Percentiles rank a stretch among this genome's conserved stretches.
These are phyloP conservation scores for Gardenia jasminoides DNA, from an alignment of 257 asterid species.

Conservation along the genomic window DNA sequence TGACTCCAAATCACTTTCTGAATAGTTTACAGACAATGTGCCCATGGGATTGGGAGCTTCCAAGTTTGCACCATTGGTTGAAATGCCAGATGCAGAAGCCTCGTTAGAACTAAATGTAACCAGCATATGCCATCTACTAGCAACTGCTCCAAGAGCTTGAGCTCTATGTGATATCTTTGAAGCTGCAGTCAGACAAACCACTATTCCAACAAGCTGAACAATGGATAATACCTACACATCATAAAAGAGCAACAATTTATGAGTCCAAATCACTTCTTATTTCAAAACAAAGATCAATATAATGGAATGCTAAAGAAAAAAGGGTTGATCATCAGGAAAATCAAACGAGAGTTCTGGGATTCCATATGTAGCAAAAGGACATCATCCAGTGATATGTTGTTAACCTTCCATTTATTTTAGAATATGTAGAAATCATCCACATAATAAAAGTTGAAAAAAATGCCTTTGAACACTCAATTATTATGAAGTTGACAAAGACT, in stretches of 20 bases:
- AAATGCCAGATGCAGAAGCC: conserved; percentile 33
- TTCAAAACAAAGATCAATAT: neutral
- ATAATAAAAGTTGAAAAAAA: neutral
- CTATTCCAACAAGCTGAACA: conserved; percentile 68
- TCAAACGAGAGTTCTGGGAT: neutral
- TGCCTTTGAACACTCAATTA: neutral
- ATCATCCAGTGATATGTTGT: neutral
- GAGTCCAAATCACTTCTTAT: neutral
- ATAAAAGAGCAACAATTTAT: conserved; percentile 9
- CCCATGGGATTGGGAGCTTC: conserved; percentile 29
- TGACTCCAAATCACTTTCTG: conserved; percentile 84
- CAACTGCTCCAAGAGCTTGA: conserved; percentile 72
- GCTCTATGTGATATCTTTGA: conserved; percentile 93
- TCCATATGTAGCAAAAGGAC: neutral
- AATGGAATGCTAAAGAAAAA: neutral
- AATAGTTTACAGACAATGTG: conserved; percentile 39
- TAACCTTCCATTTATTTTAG: neutral
- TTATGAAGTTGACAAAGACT: neutral
- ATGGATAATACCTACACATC: conserved; percentile 58
- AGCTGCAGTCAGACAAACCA: conserved; percentile 74
- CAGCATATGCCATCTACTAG: conserved; percentile 88
- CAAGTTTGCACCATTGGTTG: conserved; percentile 39
- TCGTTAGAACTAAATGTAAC: conserved; percentile 63
- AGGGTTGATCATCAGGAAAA: neutral
- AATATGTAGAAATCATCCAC: neutral